A percentile compares a stretch with the other conserved stretches of the same genome.
phyloP scores from a whole-genome alignment of 148 eudicot species.

The Rheum nobile region DNA sequence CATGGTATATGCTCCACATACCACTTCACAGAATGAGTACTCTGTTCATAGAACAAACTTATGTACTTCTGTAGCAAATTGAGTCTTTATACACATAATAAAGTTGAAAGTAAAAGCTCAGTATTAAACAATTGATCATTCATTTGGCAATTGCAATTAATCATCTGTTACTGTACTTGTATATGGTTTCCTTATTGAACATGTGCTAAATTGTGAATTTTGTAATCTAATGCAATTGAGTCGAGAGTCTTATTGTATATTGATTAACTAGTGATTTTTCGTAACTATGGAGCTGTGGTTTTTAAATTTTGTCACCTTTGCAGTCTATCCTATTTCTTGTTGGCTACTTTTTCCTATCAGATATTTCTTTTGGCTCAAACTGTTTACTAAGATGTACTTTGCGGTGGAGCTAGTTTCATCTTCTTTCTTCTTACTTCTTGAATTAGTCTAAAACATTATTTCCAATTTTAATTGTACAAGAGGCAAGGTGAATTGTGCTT shows the following conservation, averaged over 20 bases:
- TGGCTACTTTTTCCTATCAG: background rate
- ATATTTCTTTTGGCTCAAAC: background rate
- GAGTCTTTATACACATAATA: background rate
- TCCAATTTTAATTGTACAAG: background rate
- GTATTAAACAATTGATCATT: background rate
- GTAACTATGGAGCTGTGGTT: background rate
- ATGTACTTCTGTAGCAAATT: background rate
- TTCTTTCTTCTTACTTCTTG: background rate
- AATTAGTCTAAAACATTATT: background rate
- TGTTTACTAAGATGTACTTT: background rate
- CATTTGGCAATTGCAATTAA: background rate
- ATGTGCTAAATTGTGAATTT: background rate
- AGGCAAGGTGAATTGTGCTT: conserved; percentile 1
- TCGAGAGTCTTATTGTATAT: background rate
- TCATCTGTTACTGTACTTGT: background rate
- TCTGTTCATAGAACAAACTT: background rate
- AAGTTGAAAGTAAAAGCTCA: background rate
- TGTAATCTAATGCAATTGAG: background rate
- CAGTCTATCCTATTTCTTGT: background rate
- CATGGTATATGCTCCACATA: background rate
- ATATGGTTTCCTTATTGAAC: background rate
- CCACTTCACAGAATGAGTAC: background rate
- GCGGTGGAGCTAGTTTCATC: background rate
- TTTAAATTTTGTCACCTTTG: background rate
- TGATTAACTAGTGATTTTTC: background rate